Evolutionary conservation across 106 monocot genomes (phyloP).

Genomic region (Vanilla planifolia): DNA sequence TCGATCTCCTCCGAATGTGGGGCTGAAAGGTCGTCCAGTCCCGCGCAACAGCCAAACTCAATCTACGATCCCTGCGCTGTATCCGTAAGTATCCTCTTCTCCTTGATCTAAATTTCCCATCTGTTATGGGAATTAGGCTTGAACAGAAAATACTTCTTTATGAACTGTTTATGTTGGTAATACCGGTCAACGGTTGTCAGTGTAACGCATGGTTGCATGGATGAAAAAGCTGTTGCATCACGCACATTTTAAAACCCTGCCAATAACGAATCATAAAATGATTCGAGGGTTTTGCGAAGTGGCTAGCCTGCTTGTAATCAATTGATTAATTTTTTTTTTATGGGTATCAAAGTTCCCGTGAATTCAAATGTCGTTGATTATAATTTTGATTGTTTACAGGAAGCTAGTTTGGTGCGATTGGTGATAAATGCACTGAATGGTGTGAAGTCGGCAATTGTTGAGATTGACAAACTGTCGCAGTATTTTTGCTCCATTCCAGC

Average conservation of each 20-base stretch:
- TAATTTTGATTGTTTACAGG: constrained; percentile 36
- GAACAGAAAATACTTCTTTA: neutral
- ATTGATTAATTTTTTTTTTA: neutral
- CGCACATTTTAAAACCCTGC: too few species aligned
- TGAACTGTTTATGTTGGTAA: neutral
- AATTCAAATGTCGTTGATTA: too few species aligned
- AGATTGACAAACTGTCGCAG: constrained; percentile 50
- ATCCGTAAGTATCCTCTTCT: constrained; percentile 36
- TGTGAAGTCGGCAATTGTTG: constrained; percentile 50
- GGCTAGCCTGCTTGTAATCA: too few species aligned
- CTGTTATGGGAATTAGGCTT: neutral
- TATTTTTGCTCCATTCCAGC: constrained; percentile 50
- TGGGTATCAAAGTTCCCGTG: neutral
- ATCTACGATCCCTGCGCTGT: constrained; percentile 29
- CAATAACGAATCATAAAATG: too few species aligned
- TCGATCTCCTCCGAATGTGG: constrained; percentile 61
- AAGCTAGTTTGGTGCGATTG: constrained; percentile 60
- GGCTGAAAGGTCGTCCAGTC: neutral
- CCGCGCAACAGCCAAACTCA: constrained; percentile 5
- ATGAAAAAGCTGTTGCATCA: too few species aligned
- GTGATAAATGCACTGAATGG: constrained; percentile 73
- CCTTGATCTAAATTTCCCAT: neutral
- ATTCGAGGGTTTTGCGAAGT: too few species aligned
- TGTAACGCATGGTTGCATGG: neutral
- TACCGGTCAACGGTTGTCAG: neutral